Percentiles rank a stretch among this genome's conserved stretches.
phyloP scores from a whole-genome alignment of 805 yeast species.

The Candida bentonensis region DNA sequence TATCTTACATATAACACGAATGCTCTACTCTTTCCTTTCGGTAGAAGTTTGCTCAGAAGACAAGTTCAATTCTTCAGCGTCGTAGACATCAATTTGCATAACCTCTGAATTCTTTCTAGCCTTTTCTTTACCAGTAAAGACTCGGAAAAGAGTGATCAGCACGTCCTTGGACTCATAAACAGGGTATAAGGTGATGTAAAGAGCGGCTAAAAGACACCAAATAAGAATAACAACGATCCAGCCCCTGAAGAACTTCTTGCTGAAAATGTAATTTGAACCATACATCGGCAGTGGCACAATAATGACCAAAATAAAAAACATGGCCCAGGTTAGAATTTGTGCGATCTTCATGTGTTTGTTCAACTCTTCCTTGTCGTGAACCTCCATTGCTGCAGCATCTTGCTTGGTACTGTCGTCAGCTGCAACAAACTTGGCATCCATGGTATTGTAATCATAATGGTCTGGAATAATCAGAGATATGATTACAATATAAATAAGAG shows the following conservation, averaged over 20 bases:
- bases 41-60: no score
- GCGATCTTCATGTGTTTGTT: conserved; percentile 9
- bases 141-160: conserved; percentile 1
- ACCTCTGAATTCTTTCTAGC: conserved; percentile 2
- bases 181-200: conserved; percentile 33
- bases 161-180: conserved; percentile 30
- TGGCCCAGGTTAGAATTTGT: conserved; percentile 7
- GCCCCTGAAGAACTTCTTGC: conserved; percentile 61
- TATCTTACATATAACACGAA: no score
- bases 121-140: conserved; percentile 6
- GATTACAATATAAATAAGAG: conserved; percentile 11
- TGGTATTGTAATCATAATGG: conserved; percentile 46
- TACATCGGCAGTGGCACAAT: no score
- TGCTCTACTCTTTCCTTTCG: no score
- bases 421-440: conserved; percentile 2
- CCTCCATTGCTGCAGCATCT: conserved; percentile 20
- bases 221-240: conserved; percentile 68
- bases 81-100: no score
- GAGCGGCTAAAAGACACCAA: conserved; percentile 61
- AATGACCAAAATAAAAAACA: conserved; percentile 43
- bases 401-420: conserved; percentile 22
- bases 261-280: conserved; percentile 53
- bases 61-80: no score
- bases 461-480: conserved; percentile 32
- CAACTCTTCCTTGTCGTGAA: background rate